These are phyloP conservation scores for Cyberlindnera amylophila DNA, from an alignment of 805 yeast genomes.

Conservation along the genomic window DNA sequence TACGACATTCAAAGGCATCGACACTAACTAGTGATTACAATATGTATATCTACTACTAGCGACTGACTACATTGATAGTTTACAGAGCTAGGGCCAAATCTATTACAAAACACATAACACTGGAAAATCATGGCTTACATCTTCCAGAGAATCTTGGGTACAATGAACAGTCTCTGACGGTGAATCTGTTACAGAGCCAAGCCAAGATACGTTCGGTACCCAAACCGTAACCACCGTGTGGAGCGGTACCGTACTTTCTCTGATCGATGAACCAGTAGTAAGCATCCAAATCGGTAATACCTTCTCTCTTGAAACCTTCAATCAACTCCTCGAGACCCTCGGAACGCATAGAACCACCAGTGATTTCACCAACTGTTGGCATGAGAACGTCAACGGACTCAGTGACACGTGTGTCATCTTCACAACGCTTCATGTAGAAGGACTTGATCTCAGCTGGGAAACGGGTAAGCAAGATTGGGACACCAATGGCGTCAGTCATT, in stretches of 20 bases:
- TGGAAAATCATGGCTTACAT: constrained; percentile 72
- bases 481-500: constrained; percentile 94
- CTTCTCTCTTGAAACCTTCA: constrained; percentile 92
- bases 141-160: constrained; percentile 98
- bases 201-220: constrained; percentile 98
- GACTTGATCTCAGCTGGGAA: constrained; percentile 98
- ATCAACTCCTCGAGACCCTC: constrained; percentile 73
- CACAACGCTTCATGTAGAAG: constrained; percentile 93
- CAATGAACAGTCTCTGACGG: constrained; percentile 96
- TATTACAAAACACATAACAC: neutral
- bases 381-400: constrained; percentile 97
- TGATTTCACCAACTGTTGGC: constrained; percentile 99
- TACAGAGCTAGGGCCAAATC: no score
- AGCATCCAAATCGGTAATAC: constrained; percentile 62
- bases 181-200: constrained; percentile 96
- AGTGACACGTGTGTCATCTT: constrained; percentile 89
- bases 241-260: constrained; percentile 95
- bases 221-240: constrained; percentile 98
- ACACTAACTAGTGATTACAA: no score
- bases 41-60: no score
- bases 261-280: constrained; percentile 97
- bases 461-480: constrained; percentile 85
- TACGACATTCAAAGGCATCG: no score
- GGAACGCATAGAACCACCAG: constrained; percentile 99
- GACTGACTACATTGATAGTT: no score